Base-by-base conservation (phyloP, 306 rosid genomes). In the Cucumis sativus region DNA sequence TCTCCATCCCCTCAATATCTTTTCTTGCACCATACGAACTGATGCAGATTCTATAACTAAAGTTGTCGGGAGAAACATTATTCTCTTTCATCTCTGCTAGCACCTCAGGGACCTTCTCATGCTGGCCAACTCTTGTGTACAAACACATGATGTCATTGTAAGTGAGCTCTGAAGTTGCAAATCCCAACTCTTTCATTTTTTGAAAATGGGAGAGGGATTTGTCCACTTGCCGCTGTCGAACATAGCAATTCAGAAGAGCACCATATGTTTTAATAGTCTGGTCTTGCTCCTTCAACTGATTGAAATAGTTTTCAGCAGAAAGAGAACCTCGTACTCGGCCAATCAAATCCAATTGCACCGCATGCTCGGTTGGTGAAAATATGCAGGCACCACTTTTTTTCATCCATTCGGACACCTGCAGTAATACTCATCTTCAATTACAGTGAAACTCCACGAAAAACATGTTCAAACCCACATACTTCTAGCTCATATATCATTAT, bases 331-430 rank as follows among this genome's bases (percentile, higher is more conserved):
- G 86, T 71, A 94, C 97, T 80, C 80, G 89, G 51, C 96, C 96
- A 18, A 88, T 84, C 65, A 89, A 84, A 88, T 92, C 96, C 86
- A 95, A 86, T 81, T 95, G 97, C 89, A 92, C 93, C 0, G 93
- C 98, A 71, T 95, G 92, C 49, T 95, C 92, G 17, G 51, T 57
- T 1, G 90, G 47, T 11, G 96, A 82, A 78, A 92, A 95, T 74
- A 88, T 83, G 88, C 97, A 95, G 20, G 89, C 83, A 20, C 93
- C 93, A 54, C 75, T 90, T 78, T 80, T 68, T 30, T 83, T 80
- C 98, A 92, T 92, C 98, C 97, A 92, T 81, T 92, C 92, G 39
- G 95, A 95, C 57, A 92, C 85, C 98, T 95, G 86, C 84, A 78
- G 74, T 43, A 6, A 72, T 17, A 51, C 43, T 10, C 8, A 72